Evolutionary conservation across 805 yeast species (phyloP), one percentile per base, ranked within the genome.

Genomic region (Pichia ethanolica): DNA sequence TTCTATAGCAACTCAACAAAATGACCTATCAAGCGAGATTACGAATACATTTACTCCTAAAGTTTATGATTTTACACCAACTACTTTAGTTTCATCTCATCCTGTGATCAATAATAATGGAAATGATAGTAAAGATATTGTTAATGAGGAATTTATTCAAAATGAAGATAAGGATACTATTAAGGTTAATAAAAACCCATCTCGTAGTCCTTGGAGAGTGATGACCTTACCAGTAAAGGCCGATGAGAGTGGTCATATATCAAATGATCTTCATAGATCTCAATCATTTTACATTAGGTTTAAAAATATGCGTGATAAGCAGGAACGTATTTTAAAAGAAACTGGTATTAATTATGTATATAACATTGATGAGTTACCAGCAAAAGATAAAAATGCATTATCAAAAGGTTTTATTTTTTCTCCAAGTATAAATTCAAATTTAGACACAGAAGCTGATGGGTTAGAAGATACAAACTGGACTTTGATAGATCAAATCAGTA

Each of bases 331-430:
- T 3, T 37, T 61, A 13, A 48, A 52, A 13, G 41, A 45, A 32
- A 48, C 46, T 25, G 66, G 67, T 37, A 59, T 64, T 5, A 54
- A 57, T 8, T 44, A 47, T 4, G 57, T 63, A 9, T 35, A 53
- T 2, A 60, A 58, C 10, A 34, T 54, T 4, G 42, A 25, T n/a
- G 34, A 45, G 5, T 52, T 56, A 14, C 32, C 47, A 28, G 5
- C 27, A 6, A 42, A 42, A 26, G 39, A 45, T 57, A 20, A 52
- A 36, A n/a, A 32, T 20, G 30, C 25, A 3, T 20, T 45, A 38
- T 20, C 44, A 11, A n/a, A 38, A 14, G 59, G 60, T 2, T 39
- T 58, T 5, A 39, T 57, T 4, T 55, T 51, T 28, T 61, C 65
- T 12, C 60, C 62, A 5, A 60, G 64, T 45, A 54, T 57, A 7